Evolutionary conservation across 202 grass and related monocot species (phyloP).

Genomic region (Sporobolus alterniflorus): DNA sequence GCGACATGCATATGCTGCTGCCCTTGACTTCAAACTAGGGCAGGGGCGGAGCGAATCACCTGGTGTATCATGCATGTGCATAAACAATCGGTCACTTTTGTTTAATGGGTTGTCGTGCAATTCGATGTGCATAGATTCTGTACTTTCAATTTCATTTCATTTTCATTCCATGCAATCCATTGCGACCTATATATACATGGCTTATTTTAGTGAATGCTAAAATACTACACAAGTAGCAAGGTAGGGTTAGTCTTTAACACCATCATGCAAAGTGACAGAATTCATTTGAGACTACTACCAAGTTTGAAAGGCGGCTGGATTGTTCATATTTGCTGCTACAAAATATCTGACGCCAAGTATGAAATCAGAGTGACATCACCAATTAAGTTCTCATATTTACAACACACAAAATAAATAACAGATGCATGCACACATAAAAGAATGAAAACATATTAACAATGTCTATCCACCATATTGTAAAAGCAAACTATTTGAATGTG

Average conservation of each 20-base stretch:
- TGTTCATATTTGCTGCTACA: background rate
- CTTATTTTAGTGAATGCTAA: background rate
- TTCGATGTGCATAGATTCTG: background rate
- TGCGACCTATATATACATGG: background rate
- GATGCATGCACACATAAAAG: background rate
- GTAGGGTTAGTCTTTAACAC: background rate
- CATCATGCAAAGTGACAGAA: background rate
- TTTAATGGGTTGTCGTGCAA: background rate
- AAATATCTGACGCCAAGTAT: background rate
- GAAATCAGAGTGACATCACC: constrained; percentile 5
- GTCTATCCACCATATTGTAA: background rate
- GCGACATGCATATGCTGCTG: background rate
- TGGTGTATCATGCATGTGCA: constrained; percentile 21
- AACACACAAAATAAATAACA: background rate
- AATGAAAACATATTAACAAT: background rate
- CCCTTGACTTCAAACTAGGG: constrained; percentile 44
- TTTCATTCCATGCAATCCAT: background rate
- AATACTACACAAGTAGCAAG: constrained; percentile 14
- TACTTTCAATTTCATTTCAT: constrained; percentile 2
- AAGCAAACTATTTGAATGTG: background rate
- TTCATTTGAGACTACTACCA: background rate
- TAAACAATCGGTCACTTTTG: constrained; percentile 26
- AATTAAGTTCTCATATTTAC: background rate
- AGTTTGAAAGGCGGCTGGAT: constrained; percentile 10
- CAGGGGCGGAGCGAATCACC: constrained; percentile 5